Evolutionary conservation across 2,329 filamentous ascomycete species (phyloP).

Genomic region (Aspergillus aculeatinus): DNA sequence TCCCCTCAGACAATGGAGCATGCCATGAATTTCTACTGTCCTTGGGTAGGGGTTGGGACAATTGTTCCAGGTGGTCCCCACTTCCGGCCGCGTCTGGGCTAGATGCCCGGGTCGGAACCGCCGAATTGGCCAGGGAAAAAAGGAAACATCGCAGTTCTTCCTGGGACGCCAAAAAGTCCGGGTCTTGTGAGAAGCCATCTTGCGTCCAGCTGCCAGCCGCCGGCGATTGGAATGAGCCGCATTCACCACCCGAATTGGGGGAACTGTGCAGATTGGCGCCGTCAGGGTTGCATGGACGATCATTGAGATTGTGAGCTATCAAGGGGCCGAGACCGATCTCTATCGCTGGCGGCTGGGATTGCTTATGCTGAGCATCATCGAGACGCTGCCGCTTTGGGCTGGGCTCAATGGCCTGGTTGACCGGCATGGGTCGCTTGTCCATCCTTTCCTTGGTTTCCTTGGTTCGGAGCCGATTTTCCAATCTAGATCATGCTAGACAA

Average conservation of each 20-base stretch:
- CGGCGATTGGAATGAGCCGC: slow-evolving; percentile 2
- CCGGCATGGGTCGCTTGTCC: background rate
- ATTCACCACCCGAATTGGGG: background rate
- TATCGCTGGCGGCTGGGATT: background rate
- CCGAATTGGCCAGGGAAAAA: slow-evolving; percentile 47
- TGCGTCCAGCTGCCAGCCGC: slow-evolving; percentile 23
- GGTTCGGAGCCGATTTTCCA: background rate
- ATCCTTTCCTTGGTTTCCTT: background rate
- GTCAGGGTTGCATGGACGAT: background rate
- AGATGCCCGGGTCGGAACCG: slow-evolving; percentile 42
- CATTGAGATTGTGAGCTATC: background rate
- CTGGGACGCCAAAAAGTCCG: slow-evolving; percentile 47
- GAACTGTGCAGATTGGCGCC: slow-evolving; percentile 5
- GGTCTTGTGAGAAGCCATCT: slow-evolving; percentile 38
- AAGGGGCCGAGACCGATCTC: background rate
- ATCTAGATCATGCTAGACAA: background rate
- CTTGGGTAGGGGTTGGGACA: background rate
- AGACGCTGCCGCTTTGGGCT: slow-evolving; percentile 12
- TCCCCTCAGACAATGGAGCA: slow-evolving; percentile 32
- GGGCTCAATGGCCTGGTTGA: background rate
- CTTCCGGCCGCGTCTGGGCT: slow-evolving; percentile 31
- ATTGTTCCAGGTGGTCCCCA: background rate
- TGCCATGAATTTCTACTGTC: slow-evolving; percentile 9
- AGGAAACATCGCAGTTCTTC: slow-evolving; percentile 47
- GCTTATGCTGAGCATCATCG: background rate